Evolutionary conservation across 441 rosid species (phyloP).

Genomic region (Manihot esculenta): DNA sequence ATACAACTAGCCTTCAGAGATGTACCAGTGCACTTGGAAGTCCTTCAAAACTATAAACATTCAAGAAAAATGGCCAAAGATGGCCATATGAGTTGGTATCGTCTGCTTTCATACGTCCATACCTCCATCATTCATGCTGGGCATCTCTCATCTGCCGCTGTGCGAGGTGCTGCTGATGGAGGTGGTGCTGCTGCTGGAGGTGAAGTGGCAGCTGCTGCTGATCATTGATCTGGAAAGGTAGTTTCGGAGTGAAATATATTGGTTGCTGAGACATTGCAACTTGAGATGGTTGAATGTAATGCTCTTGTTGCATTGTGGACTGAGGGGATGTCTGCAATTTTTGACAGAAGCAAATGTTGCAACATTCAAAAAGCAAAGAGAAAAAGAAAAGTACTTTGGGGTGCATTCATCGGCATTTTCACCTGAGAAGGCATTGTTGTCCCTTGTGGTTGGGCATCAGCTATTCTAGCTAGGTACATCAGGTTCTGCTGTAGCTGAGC

Average conservation of each 20-base stretch:
- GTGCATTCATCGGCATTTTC: constrained; percentile 1
- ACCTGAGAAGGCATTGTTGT: constrained; percentile 71
- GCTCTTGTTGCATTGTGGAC: constrained; percentile 28
- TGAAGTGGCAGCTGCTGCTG: constrained; percentile 23
- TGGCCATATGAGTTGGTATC: background rate
- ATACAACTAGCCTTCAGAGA: background rate
- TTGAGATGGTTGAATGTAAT: constrained; percentile 25
- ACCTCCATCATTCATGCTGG: constrained; percentile 2
- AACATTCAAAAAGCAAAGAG: background rate
- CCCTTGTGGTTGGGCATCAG: constrained; percentile 84
- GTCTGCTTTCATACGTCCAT: background rate
- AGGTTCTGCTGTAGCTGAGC: constrained; percentile 80
- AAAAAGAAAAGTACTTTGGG: background rate
- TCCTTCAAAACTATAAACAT: background rate
- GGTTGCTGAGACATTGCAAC: constrained; percentile 27
- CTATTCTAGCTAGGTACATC: constrained; percentile 85
- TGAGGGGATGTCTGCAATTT: constrained; percentile 20
- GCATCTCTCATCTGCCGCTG: constrained; percentile 30
- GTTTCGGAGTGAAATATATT: constrained; percentile 13
- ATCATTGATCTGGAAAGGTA: constrained; percentile 22
- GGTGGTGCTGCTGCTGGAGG: constrained; percentile 34
- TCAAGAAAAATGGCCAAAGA: background rate
- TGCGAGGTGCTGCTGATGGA: constrained; percentile 35
- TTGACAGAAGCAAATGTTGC: background rate
- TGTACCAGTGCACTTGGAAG: background rate